phyloP scores from a whole-genome alignment of 768 basidiomycete species.

The Boletus rufocinnamomeus region DNA sequence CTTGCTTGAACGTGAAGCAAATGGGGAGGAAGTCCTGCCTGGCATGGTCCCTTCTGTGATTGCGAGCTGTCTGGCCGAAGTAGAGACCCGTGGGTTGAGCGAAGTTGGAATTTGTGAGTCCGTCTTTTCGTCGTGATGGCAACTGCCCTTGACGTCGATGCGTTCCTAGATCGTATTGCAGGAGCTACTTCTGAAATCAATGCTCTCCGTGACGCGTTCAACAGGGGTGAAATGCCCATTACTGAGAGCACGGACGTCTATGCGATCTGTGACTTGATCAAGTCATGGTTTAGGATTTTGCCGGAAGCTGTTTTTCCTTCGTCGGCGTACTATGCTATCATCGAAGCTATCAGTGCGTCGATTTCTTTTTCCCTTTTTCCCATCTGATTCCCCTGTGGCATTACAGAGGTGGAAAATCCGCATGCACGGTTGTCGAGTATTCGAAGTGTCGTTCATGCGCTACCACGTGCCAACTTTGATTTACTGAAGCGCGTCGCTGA shows the following conservation, averaged over 20 bases:
- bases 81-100: conserved; percentile 72
- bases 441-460: conserved; percentile 63
- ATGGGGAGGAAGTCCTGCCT: conserved; percentile 47
- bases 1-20: conserved; percentile 65
- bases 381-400: conserved; percentile 6
- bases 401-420: conserved; percentile 67
- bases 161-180: conserved; percentile 70
- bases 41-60: conserved; percentile 69
- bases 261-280: conserved; percentile 80
- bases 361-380: neutral
- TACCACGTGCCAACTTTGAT: conserved; percentile 76
- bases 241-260: conserved; percentile 68
- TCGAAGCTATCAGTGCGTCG: conserved; percentile 67
- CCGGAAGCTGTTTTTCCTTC: conserved; percentile 81
- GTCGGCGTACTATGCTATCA: conserved; percentile 63
- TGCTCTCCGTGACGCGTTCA: conserved; percentile 71
- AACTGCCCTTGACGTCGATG: neutral
- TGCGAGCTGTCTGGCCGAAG: conserved; percentile 63
- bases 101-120: conserved; percentile 84
- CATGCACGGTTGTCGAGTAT: conserved; percentile 65
- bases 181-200: conserved; percentile 73
- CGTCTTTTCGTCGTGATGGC: neutral
- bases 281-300: conserved; percentile 82
- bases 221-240: conserved; percentile 69
- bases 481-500: conserved; percentile 77